Evolutionary conservation across 2,329 filamentous ascomycete genomes (phyloP), one percentile per base, ranked within the genome.

Genomic region (Fusarium odoratissimum): DNA sequence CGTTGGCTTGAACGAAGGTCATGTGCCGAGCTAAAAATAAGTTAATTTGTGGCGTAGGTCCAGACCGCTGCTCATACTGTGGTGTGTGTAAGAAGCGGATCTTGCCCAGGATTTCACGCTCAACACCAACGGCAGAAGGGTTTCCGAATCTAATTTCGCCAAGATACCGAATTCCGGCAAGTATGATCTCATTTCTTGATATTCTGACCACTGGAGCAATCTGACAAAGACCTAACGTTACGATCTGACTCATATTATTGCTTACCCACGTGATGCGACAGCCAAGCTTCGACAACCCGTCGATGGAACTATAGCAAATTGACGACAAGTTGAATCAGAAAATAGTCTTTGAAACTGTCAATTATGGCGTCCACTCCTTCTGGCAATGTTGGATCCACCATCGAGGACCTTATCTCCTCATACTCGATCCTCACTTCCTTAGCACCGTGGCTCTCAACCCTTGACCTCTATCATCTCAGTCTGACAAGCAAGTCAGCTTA

Each of bases 371-470:
- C 14, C 0, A 16, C 13, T 5, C 8, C 3, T 2, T 17, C 13
- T 8, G 3, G 10, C 1, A 8, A 35, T 8, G 11, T 8, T 7
- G 2, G 7, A 14, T 2, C 41, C 6, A 30, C 11, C 2, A 49
- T 75, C 2, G 35, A 44, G 8, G 45, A 69, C 13, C 60, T 75
- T 1, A 12, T 74, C 21, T 49, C 59, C 3, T 75, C 73, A 2
- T 75, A 75, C 31, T 58, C 44, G 8, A 72, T 75, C 23, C 64
- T 75, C 5, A 52, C 64, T 0, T 64, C 64, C 6, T 19, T 75
- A 13, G 54, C 67, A 8, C 60, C 67, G 2, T 75, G 64, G 61
- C n/a, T 75, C 16, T 75, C 73, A 5, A 70, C 70, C 1, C 33
- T 64, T 6, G 73, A 75, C 11, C 59, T 75, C 0, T 64, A 65